Conservation (phyloP, 2,329 filamentous ascomycete species). For the Byssochlamys sp. region DNA sequence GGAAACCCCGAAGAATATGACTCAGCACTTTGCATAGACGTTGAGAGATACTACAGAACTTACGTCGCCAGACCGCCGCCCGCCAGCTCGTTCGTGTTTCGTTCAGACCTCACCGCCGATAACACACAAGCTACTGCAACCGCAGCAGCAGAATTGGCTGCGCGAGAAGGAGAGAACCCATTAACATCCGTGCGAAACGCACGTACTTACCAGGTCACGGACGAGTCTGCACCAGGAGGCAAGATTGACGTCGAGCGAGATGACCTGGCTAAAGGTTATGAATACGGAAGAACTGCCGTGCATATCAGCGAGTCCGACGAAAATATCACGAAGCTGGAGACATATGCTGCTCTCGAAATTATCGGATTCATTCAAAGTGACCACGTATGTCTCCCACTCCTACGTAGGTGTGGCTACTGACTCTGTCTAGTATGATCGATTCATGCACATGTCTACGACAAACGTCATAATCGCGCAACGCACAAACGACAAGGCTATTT, state of each 20-base stretch:
- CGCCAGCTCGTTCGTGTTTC: slow-evolving; percentile 65
- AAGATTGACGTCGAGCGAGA: slow-evolving; percentile 75
- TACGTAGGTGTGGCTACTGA: slow-evolving; percentile 1
- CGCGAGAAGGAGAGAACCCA: slow-evolving; percentile 27
- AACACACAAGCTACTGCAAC: slow-evolving; percentile 47
- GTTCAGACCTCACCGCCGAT: slow-evolving; percentile 35
- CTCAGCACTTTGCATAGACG: slow-evolving; percentile 67
- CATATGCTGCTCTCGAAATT: slow-evolving; percentile 63
- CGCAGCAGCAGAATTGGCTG: slow-evolving; percentile 22
- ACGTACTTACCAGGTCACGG: slow-evolving; percentile 71
- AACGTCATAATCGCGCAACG: slow-evolving; percentile 69
- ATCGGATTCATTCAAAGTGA: slow-evolving; percentile 72
- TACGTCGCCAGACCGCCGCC: slow-evolving; percentile 64
- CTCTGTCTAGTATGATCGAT: slow-evolving; percentile 59
- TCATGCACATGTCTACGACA: slow-evolving; percentile 72
- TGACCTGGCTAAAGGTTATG: slow-evolving; percentile 81
- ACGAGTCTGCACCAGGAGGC: slow-evolving; percentile 63
- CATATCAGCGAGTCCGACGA: slow-evolving; percentile 77
- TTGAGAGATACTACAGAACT: slow-evolving; percentile 84
- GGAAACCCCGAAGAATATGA: slow-evolving; percentile 67
- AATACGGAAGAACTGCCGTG: slow-evolving; percentile 85
- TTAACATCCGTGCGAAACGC: slow-evolving; percentile 65
- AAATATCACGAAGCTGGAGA: slow-evolving; percentile 81
- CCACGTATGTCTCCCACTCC: slow-evolving; percentile 43
- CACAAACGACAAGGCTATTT: slow-evolving; percentile 67